phyloP scores from a whole-genome alignment of 1,284 basidiomycete genomes.

The Tranzscheliella williamsii region DNA sequence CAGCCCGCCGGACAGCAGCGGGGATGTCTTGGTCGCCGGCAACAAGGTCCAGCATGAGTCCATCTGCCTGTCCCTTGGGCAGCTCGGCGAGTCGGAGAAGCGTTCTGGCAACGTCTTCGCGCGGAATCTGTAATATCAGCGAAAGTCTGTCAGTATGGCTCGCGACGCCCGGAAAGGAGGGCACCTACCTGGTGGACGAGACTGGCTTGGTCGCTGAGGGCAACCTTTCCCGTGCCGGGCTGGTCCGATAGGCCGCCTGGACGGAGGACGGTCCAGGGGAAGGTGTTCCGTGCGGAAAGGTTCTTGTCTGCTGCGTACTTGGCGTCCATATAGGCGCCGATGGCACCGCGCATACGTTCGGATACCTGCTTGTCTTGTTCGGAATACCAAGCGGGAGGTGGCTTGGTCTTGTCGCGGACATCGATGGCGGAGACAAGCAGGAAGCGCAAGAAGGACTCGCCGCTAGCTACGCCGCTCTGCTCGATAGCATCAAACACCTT shows the following conservation, averaged over 20 bases:
- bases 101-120: slow-evolving; percentile 70
- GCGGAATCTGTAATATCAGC: slow-evolving; percentile 38
- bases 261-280: slow-evolving; percentile 74
- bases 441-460: slow-evolving; percentile 66
- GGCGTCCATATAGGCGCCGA: slow-evolving; percentile 45
- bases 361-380: slow-evolving; percentile 34
- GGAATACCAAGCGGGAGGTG: slow-evolving; percentile 42
- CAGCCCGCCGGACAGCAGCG: slow-evolving; percentile 65
- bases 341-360: slow-evolving; percentile 55
- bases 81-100: slow-evolving; percentile 67
- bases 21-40: slow-evolving; percentile 67
- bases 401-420: slow-evolving; percentile 65
- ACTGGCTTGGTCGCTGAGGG: slow-evolving; percentile 31
- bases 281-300: slow-evolving; percentile 67
- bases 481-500: slow-evolving; percentile 76
- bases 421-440: slow-evolving; percentile 71
- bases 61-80: slow-evolving; percentile 66
- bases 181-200: slow-evolving; percentile 19
- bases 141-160: too few relatives aligned
- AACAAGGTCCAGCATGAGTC: slow-evolving; percentile 70
- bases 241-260: slow-evolving; percentile 69
- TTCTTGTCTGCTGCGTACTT: slow-evolving; percentile 68
- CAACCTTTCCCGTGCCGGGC: slow-evolving; percentile 43
- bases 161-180: too few relatives aligned
- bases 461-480: slow-evolving; percentile 62